These are phyloP conservation scores for Marchantia polymorpha DNA, from an alignment of 225 moss, liverwort and hornwort species.

Conservation along the genomic window DNA sequence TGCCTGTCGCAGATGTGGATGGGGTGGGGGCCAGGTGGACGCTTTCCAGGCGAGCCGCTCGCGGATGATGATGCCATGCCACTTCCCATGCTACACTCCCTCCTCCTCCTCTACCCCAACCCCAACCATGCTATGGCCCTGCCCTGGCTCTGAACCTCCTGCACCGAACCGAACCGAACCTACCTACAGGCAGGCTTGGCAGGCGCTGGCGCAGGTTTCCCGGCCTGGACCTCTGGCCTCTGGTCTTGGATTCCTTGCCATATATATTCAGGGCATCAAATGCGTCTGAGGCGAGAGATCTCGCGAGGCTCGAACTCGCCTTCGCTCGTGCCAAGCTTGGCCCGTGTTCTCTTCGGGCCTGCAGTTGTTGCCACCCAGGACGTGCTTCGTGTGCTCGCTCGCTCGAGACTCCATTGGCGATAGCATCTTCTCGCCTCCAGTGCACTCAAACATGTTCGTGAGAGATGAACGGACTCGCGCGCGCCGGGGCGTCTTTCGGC, in stretches of 20 bases:
- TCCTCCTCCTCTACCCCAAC: background rate
- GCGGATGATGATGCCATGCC: slow-evolving; percentile 11
- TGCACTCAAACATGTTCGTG: background rate
- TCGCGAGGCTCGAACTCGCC: background rate
- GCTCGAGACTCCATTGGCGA: background rate
- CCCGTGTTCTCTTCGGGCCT: background rate
- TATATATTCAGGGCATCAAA: background rate
- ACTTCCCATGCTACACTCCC: background rate
- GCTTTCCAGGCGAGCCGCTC: slow-evolving; percentile 21
- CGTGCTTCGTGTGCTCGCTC: background rate
- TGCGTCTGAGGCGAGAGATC: background rate
- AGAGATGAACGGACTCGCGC: too few species aligned
- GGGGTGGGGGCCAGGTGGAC: slow-evolving; percentile 10
- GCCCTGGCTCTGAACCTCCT: too few species aligned
- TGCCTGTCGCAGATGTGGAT: slow-evolving; percentile 13
- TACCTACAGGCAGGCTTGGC: background rate
- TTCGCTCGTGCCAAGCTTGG: background rate
- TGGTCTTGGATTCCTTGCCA: slow-evolving; percentile 2
- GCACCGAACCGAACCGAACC: background rate
- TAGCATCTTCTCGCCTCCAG: background rate
- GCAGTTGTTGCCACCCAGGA: background rate
- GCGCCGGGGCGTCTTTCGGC: too few species aligned
- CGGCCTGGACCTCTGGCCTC: background rate
- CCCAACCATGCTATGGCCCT: background rate
- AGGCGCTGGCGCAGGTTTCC: background rate